Base-by-base conservation (phyloP, 179 eudicot genomes). In the Sideroxylon spinosum region DNA sequence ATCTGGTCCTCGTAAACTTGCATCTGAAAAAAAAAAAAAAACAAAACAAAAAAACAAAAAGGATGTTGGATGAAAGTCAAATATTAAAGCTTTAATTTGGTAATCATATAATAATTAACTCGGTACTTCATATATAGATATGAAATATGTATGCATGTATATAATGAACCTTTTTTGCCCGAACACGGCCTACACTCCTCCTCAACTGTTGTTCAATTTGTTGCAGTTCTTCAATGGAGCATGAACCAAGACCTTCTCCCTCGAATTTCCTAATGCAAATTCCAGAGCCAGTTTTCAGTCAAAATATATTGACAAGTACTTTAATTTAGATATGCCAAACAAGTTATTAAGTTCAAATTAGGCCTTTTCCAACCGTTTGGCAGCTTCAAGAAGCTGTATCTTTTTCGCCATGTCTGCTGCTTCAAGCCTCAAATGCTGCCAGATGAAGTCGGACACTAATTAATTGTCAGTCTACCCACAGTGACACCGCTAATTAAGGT, bases 151-250 rank as follows among this genome's bases (percentile, higher is more conserved):
- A 37, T 37, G 44, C 5, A 37, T 3, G 44, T 68, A 16, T 25
- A 28, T 4, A 32, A 49, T 11, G 19, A 69, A 93, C 98, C 98
- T 93, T 94, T 87, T 84, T 86, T 26, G 92, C 88, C 75, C 98
- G 84, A 52, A 94, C 82, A 72, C 65, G 86, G 85, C 22, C 70
- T 12, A 90, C 88, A 12, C 97, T 94, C 70, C 76, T 79, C 80
- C 91, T 97, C 78, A 94, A 75, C 84, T 94, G 97, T 17, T 76
- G 87, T 72, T 94, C 97, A 26, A 94, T 79, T 81, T 87, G 87
- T 78, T 88, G 87, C 76, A 94, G 87, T 80, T 94, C 98, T 68
- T 89, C 91, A 52, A 87, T 32, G 77, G 75, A 76, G 90, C 97
- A 93, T 64, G 92, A 62, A 29, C 89, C 88, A 50, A 94, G 19